A percentile compares a stretch with the other conserved stretches of the same genome.
phyloP scores from a whole-genome alignment of 2,329 filamentous ascomycete species.

The Trematosphaeria pertusa region DNA sequence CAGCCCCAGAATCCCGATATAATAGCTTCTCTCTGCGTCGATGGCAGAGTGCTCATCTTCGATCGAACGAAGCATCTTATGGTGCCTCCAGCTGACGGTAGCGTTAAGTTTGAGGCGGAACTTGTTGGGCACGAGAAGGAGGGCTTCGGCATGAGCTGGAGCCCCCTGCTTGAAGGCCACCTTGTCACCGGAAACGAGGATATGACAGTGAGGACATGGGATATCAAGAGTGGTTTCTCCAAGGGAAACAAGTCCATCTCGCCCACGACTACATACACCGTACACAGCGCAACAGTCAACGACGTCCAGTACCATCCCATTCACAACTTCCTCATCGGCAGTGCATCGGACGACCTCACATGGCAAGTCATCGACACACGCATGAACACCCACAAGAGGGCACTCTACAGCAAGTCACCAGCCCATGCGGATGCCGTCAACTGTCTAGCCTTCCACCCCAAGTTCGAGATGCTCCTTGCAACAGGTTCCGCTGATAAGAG shows the following conservation, averaged over 20 bases:
- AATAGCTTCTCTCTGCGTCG: conserved; percentile 89
- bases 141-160: conserved; percentile 94
- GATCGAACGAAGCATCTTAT: conserved; percentile 93
- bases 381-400: conserved; percentile 67
- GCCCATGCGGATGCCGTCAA: conserved; percentile 95
- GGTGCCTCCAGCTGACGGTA: conserved; percentile 68
- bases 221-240: conserved; percentile 75
- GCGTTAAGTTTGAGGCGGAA: conserved; percentile 81
- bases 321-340: conserved; percentile 80
- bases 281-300: conserved; percentile 92
- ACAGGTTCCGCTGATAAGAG: conserved; percentile 96
- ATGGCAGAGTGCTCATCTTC: conserved; percentile 89
- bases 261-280: conserved; percentile 78
- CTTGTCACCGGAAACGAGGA: conserved; percentile 93
- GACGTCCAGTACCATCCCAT: conserved; percentile 95
- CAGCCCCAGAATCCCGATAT: conserved; percentile 97
- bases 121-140: conserved; percentile 85
- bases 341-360: conserved; percentile 93
- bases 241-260: conserved; percentile 73
- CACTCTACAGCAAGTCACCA: conserved; percentile 69
- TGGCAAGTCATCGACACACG: conserved; percentile 92
- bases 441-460: conserved; percentile 91
- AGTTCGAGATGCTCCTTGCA: conserved; percentile 86
- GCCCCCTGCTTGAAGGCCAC: conserved; percentile 78
- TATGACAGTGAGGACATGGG: conserved; percentile 90